Percentiles rank a stretch among this genome's conserved stretches.
These are phyloP conservation scores for Hanseniaspora valbyensis DNA, from an alignment of 805 yeast species.

Conservation along the genomic window DNA sequence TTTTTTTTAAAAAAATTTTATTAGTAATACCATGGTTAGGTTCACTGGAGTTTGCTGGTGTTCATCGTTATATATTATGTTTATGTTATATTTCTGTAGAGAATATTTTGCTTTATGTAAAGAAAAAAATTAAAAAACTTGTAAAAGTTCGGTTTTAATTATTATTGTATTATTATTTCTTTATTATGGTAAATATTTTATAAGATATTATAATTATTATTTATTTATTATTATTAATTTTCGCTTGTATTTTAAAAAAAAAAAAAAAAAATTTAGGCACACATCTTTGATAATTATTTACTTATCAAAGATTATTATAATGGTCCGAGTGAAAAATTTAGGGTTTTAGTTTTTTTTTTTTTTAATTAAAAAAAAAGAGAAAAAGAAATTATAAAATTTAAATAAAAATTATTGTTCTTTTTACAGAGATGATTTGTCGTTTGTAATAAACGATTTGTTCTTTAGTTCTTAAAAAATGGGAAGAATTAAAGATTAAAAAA, in stretches of 20 bases:
- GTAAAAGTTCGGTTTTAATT: background rate
- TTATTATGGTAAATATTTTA: background rate
- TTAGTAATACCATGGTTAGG: background rate
- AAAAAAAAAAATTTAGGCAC: constrained; percentile 11
- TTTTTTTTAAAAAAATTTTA: background rate
- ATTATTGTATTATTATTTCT: background rate
- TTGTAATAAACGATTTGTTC: no score
- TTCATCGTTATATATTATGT: constrained; percentile 4
- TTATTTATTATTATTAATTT: background rate
- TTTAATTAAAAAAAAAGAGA: background rate
- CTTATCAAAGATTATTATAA: constrained; percentile 9
- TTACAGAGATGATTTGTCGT: background rate
- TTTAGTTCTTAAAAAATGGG: no score
- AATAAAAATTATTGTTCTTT: background rate
- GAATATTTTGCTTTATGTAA: background rate
- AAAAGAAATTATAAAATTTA: background rate
- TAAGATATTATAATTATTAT: background rate
- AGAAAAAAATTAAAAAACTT: background rate
- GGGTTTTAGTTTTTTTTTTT: background rate
- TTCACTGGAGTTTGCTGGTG: constrained; percentile 12
- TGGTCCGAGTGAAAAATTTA: background rate
- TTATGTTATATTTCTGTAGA: background rate
- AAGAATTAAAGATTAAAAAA: no score
- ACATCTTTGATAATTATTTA: constrained; percentile 12
- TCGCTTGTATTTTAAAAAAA: background rate